Evolutionary conservation across 257 asterid genomes (phyloP).

Genomic region (Primulina eburnea): DNA sequence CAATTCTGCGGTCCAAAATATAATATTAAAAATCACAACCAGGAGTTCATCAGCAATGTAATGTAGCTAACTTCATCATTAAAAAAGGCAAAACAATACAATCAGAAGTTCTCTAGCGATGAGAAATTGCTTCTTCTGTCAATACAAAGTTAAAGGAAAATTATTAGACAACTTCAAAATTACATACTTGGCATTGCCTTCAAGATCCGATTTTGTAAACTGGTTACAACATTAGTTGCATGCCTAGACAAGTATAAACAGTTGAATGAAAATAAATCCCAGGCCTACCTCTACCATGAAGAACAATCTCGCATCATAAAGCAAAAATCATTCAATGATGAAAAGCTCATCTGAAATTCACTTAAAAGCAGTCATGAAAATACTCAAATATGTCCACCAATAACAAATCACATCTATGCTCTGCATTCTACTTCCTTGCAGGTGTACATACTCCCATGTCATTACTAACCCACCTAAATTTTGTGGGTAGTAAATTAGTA

Average conservation of each 20-base stretch:
- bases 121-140: not conserved
- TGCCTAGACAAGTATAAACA: not conserved
- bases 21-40: not conserved
- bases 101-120: not conserved
- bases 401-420: not conserved
- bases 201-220: not conserved
- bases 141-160: not conserved
- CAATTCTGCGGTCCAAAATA: not conserved
- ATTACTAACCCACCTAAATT: not conserved
- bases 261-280: not conserved
- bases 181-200: not conserved
- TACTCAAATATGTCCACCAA: slow-evolving; percentile 2
- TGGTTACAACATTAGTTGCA: not conserved
- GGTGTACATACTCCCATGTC: not conserved
- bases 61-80: not conserved
- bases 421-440: not conserved
- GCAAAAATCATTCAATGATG: not conserved
- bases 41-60: not conserved
- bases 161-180: not conserved
- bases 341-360: not conserved
- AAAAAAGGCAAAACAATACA: not conserved
- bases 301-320: not conserved
- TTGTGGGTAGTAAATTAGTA: not conserved
- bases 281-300: not conserved
- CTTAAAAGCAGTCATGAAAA: not conserved